Base-by-base conservation (phyloP, 306 rosid genomes). In the Prunus dulcis region DNA sequence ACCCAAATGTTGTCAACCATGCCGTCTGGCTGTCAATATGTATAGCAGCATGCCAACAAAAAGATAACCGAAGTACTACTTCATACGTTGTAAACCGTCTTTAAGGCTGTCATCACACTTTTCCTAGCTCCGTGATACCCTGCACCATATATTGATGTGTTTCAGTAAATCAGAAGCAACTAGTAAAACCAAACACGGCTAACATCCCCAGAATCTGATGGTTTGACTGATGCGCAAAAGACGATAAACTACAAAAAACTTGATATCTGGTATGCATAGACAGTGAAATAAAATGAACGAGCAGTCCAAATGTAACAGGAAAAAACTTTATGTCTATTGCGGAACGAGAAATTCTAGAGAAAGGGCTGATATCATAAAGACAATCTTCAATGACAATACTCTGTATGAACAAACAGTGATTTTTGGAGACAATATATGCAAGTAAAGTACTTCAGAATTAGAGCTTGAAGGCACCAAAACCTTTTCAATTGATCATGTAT, bases 21-120 rank as follows among this genome's bases (percentile, higher is more conserved):
- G 74, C 84, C 69, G 74, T 67, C 68, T 67, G 71, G 61, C 81
- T 76, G 76, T 71, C 71, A 77, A 79, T 56, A 71, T 53, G 76
- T 78, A 76, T 63, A 18, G 70, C 4, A 61, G 75, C 85, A 81
- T 77, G 79, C 69, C 81, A 60, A 78, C 67, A 67, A 78, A 78
- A 64, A 51, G 60, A 74, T 76, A 75, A 76, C 74, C 76, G 46
- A 67, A 45, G 74, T 18, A 63, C 46, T 9, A 55, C 78, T 79
- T 73, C 78, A 67, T 56, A 41, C 45, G 74, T 74, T 22, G 62
- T 61, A 78, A 76, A 69, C 85, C 82, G 74, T 77, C 75, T 80
- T 61, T 82, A 85, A 71, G 78, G 80, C 80, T 67, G 83, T 82
- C 62, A 76, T 81, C 81, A 80, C 70, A 83, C 80, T 72, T 86